A percentile compares a stretch with the other conserved stretches of the same genome.
Evolutionary conservation across 1,139 yeast species (phyloP).

Genomic region (Pichiaceae sp.): DNA sequence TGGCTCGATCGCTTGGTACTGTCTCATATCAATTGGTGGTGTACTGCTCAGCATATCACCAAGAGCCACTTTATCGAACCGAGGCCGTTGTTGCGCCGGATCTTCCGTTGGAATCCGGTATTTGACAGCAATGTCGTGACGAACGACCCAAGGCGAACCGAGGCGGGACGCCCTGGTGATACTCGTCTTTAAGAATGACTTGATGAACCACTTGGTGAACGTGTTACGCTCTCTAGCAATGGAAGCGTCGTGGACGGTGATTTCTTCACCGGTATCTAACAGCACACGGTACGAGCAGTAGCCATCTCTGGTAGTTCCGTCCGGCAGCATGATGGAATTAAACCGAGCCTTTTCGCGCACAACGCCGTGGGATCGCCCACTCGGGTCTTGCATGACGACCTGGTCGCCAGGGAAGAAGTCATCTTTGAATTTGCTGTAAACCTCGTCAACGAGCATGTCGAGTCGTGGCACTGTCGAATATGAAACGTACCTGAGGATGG

Average conservation of each 20-base stretch:
- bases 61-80: constrained; percentile 11
- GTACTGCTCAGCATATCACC: neutral
- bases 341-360: constrained; percentile 54
- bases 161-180: constrained; percentile 73
- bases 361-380: constrained; percentile 35
- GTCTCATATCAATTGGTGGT: neutral
- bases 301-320: constrained; percentile 46
- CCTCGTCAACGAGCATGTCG: constrained; percentile 81
- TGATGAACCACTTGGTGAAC: constrained; percentile 83
- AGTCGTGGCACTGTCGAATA: constrained; percentile 78
- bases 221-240: constrained; percentile 77
- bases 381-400: constrained; percentile 46
- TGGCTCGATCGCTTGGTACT: neutral
- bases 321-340: constrained; percentile 33
- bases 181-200: constrained; percentile 81
- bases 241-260: constrained; percentile 57
- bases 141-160: constrained; percentile 98
- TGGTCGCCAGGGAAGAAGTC: constrained; percentile 91
- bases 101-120: constrained; percentile 51
- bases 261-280: constrained; percentile 44
- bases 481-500: constrained; percentile 75
- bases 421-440: constrained; percentile 62
- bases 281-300: constrained; percentile 65
- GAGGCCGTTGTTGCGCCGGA: constrained; percentile 36
- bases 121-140: constrained; percentile 57